These are phyloP conservation scores for Zasmidium angulare DNA, from an alignment of 2,329 filamentous ascomycete genomes.

Conservation along the genomic window DNA sequence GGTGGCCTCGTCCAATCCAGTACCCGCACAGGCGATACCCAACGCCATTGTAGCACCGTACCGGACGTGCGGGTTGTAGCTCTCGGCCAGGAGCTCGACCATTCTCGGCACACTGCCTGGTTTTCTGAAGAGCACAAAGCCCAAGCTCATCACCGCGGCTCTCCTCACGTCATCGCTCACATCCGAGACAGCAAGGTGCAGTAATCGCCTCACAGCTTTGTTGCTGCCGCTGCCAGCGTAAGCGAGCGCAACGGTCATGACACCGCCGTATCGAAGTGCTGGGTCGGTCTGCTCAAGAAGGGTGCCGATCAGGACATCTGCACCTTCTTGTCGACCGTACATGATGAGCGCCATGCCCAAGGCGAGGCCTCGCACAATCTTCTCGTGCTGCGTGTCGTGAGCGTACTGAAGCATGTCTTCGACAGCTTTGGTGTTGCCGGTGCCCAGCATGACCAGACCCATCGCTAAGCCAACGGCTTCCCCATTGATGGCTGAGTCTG, in stretches of 20 bases:
- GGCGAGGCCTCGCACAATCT: slow-evolving; percentile 93
- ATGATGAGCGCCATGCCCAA: slow-evolving; percentile 98
- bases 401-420: slow-evolving; percentile 98
- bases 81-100: slow-evolving; percentile 97
- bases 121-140: slow-evolving; percentile 98
- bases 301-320: slow-evolving; percentile 90
- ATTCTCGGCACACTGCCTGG: slow-evolving; percentile 95
- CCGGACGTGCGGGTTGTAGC: slow-evolving; percentile 96
- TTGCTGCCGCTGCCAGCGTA: slow-evolving; percentile 98
- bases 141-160: slow-evolving; percentile 94
- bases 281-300: slow-evolving; percentile 92
- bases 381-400: slow-evolving; percentile 97
- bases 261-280: slow-evolving; percentile 91
- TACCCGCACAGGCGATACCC: slow-evolving; percentile 96
- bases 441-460: slow-evolving; percentile 97
- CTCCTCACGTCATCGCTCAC: slow-evolving; percentile 96
- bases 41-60: slow-evolving; percentile 98
- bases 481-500: slow-evolving; percentile 93
- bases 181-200: slow-evolving; percentile 95
- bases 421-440: slow-evolving; percentile 88
- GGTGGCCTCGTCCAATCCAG: slow-evolving; percentile 91
- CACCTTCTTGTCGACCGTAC: slow-evolving; percentile 92
- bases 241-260: slow-evolving; percentile 96
- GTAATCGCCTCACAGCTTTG: slow-evolving; percentile 92
- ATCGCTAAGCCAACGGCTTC: slow-evolving; percentile 94